These are phyloP conservation scores for Cladosporium sp. DNA, from an alignment of 2,329 filamentous ascomycete species.

Conservation along the genomic window DNA sequence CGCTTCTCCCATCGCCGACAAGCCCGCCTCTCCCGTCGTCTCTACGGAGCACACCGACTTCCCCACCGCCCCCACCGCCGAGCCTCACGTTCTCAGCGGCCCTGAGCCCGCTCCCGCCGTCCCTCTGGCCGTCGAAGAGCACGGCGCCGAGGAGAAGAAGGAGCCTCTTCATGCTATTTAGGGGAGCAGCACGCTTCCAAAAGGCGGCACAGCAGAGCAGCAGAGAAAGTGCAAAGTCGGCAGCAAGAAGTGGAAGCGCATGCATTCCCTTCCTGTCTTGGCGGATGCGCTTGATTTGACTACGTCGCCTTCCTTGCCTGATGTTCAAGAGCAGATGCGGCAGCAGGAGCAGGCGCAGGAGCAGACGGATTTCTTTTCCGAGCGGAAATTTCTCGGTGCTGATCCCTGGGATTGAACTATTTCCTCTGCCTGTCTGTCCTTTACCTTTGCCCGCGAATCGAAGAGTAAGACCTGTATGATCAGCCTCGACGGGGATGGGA, in stretches of 20 bases:
- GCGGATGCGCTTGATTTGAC: too few species aligned
- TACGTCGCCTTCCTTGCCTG: neutral
- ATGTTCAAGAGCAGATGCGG: neutral
- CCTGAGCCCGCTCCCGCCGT: neutral
- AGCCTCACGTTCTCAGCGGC: slow-evolving; percentile 1
- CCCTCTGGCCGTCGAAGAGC: neutral
- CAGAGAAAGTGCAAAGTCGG: neutral
- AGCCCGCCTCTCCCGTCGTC: slow-evolving; percentile 7
- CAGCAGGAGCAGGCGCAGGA: too few species aligned
- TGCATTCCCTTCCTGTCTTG: neutral
- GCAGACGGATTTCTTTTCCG: neutral
- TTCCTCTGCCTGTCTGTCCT: too few species aligned
- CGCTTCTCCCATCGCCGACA: neutral
- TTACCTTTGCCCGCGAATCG: neutral
- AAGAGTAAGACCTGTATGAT: neutral
- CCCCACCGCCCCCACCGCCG: neutral
- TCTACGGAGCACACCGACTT: slow-evolving; percentile 1
- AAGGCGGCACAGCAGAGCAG: neutral
- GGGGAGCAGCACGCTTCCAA: neutral
- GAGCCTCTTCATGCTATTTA: slow-evolving; percentile 3
- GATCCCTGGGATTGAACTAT: neutral
- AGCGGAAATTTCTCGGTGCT: neutral
- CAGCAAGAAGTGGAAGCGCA: slow-evolving; percentile 1
- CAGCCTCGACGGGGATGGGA: neutral
- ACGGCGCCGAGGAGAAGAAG: slow-evolving; percentile 10